Percentiles rank a stretch among this genome's conserved stretches.
Evolutionary conservation across 768 basidiomycete species (phyloP).

Genomic region (Tylopilus vinaceipallidus): DNA sequence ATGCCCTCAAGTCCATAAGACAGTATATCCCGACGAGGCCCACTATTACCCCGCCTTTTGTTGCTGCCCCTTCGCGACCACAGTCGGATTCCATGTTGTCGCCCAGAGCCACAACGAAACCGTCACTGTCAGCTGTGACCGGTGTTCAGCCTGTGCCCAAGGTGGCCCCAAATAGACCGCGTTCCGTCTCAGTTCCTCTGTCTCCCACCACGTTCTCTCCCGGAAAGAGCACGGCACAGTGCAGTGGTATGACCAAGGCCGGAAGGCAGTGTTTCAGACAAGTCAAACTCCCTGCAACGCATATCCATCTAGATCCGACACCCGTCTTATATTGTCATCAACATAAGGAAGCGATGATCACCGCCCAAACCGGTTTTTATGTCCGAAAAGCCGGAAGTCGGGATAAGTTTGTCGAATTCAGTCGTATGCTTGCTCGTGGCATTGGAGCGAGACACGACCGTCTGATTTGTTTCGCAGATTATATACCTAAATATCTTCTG

Average conservation of each 20-base stretch:
- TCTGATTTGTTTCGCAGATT: conserved; percentile 42
- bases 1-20: conserved; percentile 20
- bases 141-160: conserved; percentile 9
- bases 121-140: conserved; percentile 1
- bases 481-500: conserved; percentile 66
- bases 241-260: conserved; percentile 62
- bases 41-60: conserved; percentile 20
- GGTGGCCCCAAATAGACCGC: conserved; percentile 20
- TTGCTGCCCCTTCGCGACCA: conserved; percentile 28
- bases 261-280: conserved; percentile 60
- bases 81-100: conserved; percentile 31
- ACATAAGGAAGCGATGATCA: conserved; percentile 55
- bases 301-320: conserved; percentile 24
- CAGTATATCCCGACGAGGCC: conserved; percentile 8
- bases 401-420: conserved; percentile 54
- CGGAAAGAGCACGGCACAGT: conserved; percentile 39
- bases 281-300: conserved; percentile 44
- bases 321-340: conserved; percentile 57
- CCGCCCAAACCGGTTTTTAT: conserved; percentile 53
- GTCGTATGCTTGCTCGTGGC: conserved; percentile 38
- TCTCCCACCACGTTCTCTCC: conserved; percentile 19
- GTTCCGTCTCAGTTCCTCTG: conserved; percentile 17
- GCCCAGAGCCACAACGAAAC: conserved; percentile 4
- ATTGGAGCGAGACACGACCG: neutral
- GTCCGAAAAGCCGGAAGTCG: conserved; percentile 39